Conservation (phyloP, 2,329 filamentous ascomycete genomes). For the Colletotrichum paranaense region DNA sequence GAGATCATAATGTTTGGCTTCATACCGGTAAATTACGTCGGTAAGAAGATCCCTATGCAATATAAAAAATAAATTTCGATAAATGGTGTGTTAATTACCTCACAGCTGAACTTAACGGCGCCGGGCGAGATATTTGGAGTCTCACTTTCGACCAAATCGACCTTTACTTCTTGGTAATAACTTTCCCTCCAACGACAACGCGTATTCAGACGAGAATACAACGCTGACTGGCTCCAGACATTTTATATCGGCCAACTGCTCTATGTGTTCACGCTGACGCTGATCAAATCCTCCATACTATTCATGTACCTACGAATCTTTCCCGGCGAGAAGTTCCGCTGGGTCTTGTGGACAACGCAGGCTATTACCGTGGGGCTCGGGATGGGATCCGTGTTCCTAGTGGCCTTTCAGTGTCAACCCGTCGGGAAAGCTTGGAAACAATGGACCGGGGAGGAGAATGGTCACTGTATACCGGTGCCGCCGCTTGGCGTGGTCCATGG, state of each 20-base stretch:
- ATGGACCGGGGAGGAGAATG: background rate
- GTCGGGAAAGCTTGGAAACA: background rate
- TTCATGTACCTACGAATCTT: slow-evolving; percentile 4
- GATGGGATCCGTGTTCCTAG: background rate
- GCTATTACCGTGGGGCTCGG: background rate
- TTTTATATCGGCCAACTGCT: background rate
- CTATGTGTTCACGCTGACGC: background rate
- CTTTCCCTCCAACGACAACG: background rate
- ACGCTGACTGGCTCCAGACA: background rate
- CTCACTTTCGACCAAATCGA: background rate
- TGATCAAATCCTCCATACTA: background rate
- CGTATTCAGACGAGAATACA: background rate
- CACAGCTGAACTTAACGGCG: background rate
- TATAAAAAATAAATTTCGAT: background rate
- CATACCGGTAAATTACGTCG: background rate
- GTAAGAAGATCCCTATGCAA: background rate
- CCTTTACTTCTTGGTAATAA: background rate
- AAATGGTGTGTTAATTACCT: rapidly evolving
- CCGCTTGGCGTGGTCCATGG: background rate
- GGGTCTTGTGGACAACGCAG: background rate
- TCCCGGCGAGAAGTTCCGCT: background rate
- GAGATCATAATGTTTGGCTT: background rate
- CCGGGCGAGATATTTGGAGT: background rate
- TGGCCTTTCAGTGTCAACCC: background rate
- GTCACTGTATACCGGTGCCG: background rate